Conservation (phyloP, 306 rosid genomes). For the Prunus salicina region DNA sequence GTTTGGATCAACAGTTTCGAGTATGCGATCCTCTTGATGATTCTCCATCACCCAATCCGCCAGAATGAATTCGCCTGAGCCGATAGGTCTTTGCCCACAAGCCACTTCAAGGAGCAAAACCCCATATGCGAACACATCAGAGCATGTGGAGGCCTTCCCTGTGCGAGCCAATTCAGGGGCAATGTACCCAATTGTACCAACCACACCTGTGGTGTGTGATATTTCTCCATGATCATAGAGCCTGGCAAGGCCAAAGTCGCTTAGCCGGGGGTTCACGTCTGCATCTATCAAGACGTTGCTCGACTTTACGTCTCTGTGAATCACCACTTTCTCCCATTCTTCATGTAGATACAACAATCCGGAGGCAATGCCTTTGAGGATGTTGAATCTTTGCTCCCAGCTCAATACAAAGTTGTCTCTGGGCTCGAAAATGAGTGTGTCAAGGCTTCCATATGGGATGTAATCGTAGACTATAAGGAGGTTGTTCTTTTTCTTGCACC, state of each 20-base stretch:
- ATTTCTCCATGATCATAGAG: slow-evolving; percentile 49
- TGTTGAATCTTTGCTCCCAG: slow-evolving; percentile 56
- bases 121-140: slow-evolving; percentile 69
- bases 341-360: slow-evolving; percentile 73
- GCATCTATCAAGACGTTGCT: slow-evolving; percentile 59
- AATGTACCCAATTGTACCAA: slow-evolving; percentile 78
- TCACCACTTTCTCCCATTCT: slow-evolving; percentile 73
- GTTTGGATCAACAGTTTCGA: slow-evolving; percentile 46
- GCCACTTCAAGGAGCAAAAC: slow-evolving; percentile 66
- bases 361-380: slow-evolving; percentile 57
- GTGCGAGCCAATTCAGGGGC: slow-evolving; percentile 68
- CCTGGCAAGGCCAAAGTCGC: slow-evolving; percentile 80
- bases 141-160: slow-evolving; percentile 48
- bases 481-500: slow-evolving; percentile 71
- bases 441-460: slow-evolving; percentile 60
- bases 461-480: slow-evolving; percentile 65
- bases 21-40: slow-evolving; percentile 21
- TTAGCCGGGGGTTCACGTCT: slow-evolving; percentile 48
- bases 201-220: slow-evolving; percentile 68
- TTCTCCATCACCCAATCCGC: slow-evolving; percentile 59
- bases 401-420: slow-evolving; percentile 28
- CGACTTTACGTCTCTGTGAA: slow-evolving; percentile 66
- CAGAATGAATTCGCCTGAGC: slow-evolving; percentile 39
- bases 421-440: slow-evolving; percentile 36
- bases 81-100: slow-evolving; percentile 50